Conservation (phyloP, 2,329 filamentous ascomycete species). For the Colletotrichum agaves region DNA sequence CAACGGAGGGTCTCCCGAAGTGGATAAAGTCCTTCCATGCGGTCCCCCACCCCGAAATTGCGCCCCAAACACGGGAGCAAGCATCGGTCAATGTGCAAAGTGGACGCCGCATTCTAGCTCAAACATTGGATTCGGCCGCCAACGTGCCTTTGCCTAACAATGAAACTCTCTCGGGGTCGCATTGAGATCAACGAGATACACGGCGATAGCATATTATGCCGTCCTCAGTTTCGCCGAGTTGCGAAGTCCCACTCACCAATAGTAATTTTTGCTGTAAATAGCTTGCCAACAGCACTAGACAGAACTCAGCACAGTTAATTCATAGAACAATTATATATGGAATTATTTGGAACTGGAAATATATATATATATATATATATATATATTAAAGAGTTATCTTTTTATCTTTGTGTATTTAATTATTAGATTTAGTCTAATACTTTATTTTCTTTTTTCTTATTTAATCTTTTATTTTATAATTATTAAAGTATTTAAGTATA, state of each 20-base stretch:
- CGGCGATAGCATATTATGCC: neutral
- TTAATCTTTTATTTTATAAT: too few relatives aligned
- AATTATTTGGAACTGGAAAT: too few relatives aligned
- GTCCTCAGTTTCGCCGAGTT: neutral
- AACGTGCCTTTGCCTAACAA: neutral
- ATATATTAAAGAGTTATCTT: too few relatives aligned
- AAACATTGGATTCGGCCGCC: conserved; percentile 1
- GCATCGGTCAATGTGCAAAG: conserved; percentile 10
- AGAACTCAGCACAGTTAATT: too few relatives aligned
- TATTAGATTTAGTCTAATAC: too few relatives aligned
- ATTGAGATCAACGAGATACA: conserved; percentile 12
- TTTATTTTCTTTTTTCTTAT: too few relatives aligned
- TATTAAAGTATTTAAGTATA: too few relatives aligned
- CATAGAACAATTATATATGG: too few relatives aligned
- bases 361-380: too few relatives aligned
- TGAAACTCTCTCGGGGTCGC: neutral
- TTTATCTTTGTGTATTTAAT: too few relatives aligned
- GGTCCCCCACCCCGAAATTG: conserved; percentile 32
- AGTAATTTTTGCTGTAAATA: neutral
- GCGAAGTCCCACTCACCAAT: neutral
- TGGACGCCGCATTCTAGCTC: conserved; percentile 7
- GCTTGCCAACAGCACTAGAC: neutral
- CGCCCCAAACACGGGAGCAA: conserved; percentile 13
- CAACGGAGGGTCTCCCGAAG: neutral
- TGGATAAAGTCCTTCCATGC: conserved; percentile 16